Base-by-base conservation (phyloP, 495 filamentous ascomycete genomes). In the Xylaria castorea region DNA sequence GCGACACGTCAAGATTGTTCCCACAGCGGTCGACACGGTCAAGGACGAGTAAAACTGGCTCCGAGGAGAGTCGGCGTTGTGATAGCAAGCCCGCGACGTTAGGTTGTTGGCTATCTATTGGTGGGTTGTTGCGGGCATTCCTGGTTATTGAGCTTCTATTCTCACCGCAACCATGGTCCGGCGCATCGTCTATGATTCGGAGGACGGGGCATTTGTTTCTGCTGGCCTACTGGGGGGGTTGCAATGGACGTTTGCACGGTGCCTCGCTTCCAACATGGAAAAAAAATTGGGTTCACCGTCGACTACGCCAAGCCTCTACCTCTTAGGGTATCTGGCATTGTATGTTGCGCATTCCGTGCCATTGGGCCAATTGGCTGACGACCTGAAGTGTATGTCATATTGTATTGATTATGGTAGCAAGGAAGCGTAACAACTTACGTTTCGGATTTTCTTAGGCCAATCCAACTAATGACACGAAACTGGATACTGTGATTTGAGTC, bases 1-100 rank as follows among this genome's bases (percentile, higher is more conserved):
- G 71, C 83, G 82, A 4, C 88, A 90, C 62, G 82, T 91, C 11
- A 75, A 81, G n/a, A 87, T 86, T 50, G 80, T 87, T 51, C 82
- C 72, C 50, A 70, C 76, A 34, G 51, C 61, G 5, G 46, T 42
- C 32, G 46, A 38, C 2, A 30, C 60, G 7, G 6, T 27, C 14
- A 75, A 78, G 60, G 69, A 73, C 0, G 76, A 79, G 36, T 73
- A 38, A 55, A 18, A 53, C 7, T 18, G 14, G 22, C 25, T 34
- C 34, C 16, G 12, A 32, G 12, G 44, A 69, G 22, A 42, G 44
- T 16, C 68, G 20, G 48, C 30, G 22, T 48, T n/a, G 34, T 32
- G n/a, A 61, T 18, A 61, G 34, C 51, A 34, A 42, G 20, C 22
- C 5, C 32, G 30, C 53, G 20, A 68, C 16, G n/a, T 68, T 38